Evolutionary conservation across 257 asterid genomes (phyloP).

Genomic region (Lantana camara): DNA sequence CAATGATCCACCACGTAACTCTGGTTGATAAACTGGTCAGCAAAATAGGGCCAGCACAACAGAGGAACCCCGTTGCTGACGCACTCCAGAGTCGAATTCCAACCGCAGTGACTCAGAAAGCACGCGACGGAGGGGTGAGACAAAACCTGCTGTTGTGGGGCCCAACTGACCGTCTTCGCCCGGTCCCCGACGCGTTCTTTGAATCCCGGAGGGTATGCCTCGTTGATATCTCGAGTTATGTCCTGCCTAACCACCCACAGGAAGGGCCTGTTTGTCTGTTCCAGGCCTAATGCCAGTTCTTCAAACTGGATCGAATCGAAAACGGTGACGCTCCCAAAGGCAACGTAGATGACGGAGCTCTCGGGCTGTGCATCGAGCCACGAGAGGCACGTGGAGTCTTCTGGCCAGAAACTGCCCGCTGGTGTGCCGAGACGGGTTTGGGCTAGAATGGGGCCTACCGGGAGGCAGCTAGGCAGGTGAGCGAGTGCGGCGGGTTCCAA

Average conservation of each 20-base stretch:
- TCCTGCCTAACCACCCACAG: constrained; percentile 61
- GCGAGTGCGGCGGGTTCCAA: constrained; percentile 49
- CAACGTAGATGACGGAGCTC: constrained; percentile 52
- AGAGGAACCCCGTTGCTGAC: constrained; percentile 55
- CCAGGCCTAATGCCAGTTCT: constrained; percentile 60
- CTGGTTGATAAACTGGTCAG: constrained; percentile 50
- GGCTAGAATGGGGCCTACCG: constrained; percentile 57
- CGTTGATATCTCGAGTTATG: constrained; percentile 6
- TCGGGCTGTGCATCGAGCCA: constrained; percentile 58
- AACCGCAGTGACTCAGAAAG: constrained; percentile 64
- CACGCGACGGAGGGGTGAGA: constrained; percentile 59
- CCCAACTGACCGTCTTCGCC: constrained; percentile 50
- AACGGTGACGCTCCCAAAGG: constrained; percentile 62
- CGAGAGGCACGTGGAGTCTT: constrained; percentile 45
- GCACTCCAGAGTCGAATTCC: constrained; percentile 60
- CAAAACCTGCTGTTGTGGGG: constrained; percentile 51
- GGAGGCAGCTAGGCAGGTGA: constrained; percentile 31
- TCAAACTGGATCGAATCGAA: constrained; percentile 46
- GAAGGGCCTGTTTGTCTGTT: constrained; percentile 42
- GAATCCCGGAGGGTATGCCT: constrained; percentile 50
- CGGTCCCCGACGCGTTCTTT: constrained; percentile 30
- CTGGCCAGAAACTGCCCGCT: constrained; percentile 55
- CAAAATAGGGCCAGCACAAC: constrained; percentile 66
- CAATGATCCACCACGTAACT: constrained; percentile 51
- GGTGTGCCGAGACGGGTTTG: constrained; percentile 48